Evolutionary conservation across 2,329 filamentous ascomycete species (phyloP).

Genomic region (Alternaria hordeiaustralica): DNA sequence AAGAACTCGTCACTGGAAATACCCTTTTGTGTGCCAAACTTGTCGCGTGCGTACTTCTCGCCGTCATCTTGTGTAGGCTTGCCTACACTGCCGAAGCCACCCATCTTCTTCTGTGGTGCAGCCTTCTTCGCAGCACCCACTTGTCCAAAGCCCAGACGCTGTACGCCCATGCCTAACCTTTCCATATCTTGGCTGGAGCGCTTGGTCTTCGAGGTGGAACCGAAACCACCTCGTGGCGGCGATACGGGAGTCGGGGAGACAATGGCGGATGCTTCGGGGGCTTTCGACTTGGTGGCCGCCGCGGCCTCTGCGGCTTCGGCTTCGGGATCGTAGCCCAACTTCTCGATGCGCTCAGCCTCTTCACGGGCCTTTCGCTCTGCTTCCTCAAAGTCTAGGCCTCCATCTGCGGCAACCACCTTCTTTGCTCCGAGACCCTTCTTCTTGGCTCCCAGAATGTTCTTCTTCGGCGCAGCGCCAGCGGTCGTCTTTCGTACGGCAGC

Average conservation of each 20-base stretch:
- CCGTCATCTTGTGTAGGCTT: constrained; percentile 74
- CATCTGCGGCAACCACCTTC: constrained; percentile 76
- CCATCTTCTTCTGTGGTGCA: constrained; percentile 73
- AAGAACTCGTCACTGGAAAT: constrained; percentile 99
- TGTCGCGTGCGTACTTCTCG: constrained; percentile 81
- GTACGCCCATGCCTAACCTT: constrained; percentile 86
- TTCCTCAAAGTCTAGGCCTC: constrained; percentile 85
- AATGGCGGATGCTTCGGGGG: constrained; percentile 63
- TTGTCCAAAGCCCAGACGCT: constrained; percentile 86
- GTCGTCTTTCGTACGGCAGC: constrained; percentile 80
- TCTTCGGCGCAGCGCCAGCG: constrained; percentile 70
- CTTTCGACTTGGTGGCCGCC: constrained; percentile 49
- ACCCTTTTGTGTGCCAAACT: constrained; percentile 91
- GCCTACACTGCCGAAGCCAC: constrained; percentile 87
- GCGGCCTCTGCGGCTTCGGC: constrained; percentile 66
- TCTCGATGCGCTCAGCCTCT: constrained; percentile 93
- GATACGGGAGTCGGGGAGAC: constrained; percentile 78
- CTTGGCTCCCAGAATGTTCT: constrained; percentile 86
- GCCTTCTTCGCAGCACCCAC: constrained; percentile 67
- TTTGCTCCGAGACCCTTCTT: constrained; percentile 64
- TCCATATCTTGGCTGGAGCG: constrained; percentile 79
- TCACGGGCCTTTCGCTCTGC: constrained; percentile 97
- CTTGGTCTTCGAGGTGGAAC: constrained; percentile 61
- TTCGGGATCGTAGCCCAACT: constrained; percentile 93
- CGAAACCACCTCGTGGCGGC: constrained; percentile 67